phyloP scores from a whole-genome alignment of 768 basidiomycete species.

The Suillus subluteus region DNA sequence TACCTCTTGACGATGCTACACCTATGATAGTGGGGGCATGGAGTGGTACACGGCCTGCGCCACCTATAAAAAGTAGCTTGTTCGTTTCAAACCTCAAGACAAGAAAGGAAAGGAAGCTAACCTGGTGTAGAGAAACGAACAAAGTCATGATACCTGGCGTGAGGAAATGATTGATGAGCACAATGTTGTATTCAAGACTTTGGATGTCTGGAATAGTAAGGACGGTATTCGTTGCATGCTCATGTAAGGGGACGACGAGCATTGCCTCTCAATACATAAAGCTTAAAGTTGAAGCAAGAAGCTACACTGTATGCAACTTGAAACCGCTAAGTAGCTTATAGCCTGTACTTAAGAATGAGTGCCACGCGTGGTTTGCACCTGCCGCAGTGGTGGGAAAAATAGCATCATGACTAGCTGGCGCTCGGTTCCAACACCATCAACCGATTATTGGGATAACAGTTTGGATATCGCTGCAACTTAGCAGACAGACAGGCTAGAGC shows the following conservation, averaged over 20 bases:
- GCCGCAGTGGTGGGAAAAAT: background rate
- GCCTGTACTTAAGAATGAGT: background rate
- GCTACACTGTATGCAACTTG: background rate
- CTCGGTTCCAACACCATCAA: too few relatives aligned
- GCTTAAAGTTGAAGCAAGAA: conserved; percentile 16
- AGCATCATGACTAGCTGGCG: too few relatives aligned
- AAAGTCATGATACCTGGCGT: conserved; percentile 69
- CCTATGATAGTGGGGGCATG: conserved; percentile 80
- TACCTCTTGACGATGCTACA: conserved; percentile 73
- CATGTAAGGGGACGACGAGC: conserved; percentile 28
- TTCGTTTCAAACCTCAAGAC: background rate
- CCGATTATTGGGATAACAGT: too few relatives aligned
- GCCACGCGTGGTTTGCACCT: too few relatives aligned
- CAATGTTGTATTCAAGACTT: conserved; percentile 17
- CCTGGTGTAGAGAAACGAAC: conserved; percentile 54
- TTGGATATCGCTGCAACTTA: too few relatives aligned
- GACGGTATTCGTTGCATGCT: conserved; percentile 34
- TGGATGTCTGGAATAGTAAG: conserved; percentile 27
- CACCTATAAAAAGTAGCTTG: conserved; percentile 44
- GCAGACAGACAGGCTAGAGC: too few relatives aligned
- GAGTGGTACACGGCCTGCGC: conserved; percentile 69
- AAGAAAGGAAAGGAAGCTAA: conserved; percentile 40
- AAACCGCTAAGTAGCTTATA: background rate
- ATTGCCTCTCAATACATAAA: conserved; percentile 31
- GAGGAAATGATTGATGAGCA: conserved; percentile 21